Conservation (phyloP, 2,329 filamentous ascomycete species). For the Colletotrichum sp. region DNA sequence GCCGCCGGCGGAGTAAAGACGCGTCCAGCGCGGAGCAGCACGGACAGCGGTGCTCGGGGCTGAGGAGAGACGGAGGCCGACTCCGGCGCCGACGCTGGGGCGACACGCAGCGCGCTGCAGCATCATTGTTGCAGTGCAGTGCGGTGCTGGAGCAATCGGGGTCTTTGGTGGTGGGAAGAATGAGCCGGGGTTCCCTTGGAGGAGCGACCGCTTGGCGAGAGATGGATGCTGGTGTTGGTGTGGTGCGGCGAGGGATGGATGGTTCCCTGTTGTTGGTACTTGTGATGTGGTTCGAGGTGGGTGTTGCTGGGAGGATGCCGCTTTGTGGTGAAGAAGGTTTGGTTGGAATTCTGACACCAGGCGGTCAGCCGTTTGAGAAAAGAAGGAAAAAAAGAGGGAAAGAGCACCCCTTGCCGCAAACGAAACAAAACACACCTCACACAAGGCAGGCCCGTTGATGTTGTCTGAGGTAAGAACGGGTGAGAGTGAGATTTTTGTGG, state of each 20-base stretch:
- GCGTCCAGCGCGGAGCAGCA: not conserved
- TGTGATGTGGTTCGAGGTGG: not conserved
- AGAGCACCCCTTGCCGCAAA: not conserved
- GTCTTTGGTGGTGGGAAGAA: not conserved
- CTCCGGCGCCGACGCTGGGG: not conserved
- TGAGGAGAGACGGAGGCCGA: not conserved
- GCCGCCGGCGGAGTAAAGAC: not conserved
- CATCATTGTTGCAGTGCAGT: not conserved
- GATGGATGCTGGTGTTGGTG: not conserved
- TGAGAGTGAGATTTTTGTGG: not conserved
- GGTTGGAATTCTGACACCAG: not conserved
- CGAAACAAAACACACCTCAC: not conserved
- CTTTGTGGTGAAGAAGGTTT: not conserved
- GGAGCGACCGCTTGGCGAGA: not conserved
- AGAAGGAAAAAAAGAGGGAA: not conserved
- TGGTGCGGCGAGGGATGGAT: not conserved
- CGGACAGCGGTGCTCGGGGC: not conserved
- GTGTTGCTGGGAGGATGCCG: not conserved
- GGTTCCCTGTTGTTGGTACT: not conserved
- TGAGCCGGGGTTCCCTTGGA: not conserved
- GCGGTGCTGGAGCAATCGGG: not conserved
- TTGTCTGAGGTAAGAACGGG: not conserved
- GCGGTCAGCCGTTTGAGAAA: not conserved
- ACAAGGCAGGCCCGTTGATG: not conserved
- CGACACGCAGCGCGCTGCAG: conserved; percentile 2